Base-by-base conservation (phyloP, 2,329 filamentous ascomycete genomes). In the Monosporascus sp. region DNA sequence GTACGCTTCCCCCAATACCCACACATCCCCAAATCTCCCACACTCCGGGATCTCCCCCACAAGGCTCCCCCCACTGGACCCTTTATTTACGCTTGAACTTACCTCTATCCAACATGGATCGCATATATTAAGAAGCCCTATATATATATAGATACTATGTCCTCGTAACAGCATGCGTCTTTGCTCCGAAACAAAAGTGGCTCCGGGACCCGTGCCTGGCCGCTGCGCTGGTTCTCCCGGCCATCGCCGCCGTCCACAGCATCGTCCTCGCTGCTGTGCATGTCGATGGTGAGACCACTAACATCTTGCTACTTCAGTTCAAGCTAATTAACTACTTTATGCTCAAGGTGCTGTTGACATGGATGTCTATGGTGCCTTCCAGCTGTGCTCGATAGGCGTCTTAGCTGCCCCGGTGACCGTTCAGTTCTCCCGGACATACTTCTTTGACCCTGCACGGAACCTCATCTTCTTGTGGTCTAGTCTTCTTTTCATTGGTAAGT, bases 291-390 rank as follows among this genome's bases (percentile, higher is more conserved):
- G 59, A 69, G 79, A 62, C 22, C 25, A 6, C 47, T 6, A 6
- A 8, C 1, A 15, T 11, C 17, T 17, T 34, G 17, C 17, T 24
- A 15, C 7, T 36, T 41, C 8, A 27, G 45, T 20, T 18, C n/a
- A 20, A 24, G 6, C 34, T 44, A 15, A n/a, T 41, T 55, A 20
- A 52, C 36, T 39, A 20, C 25, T n/a, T 49, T 25, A 51, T 49
- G 11, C 1, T 54, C 24, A 52, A 85, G 83, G 71, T 49, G 84
- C 81, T 15, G 77, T 86, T 15, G 84, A 88, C 60, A 81, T 88
- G 78, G 85, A 88, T 58, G 72, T 88, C 3, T 88, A 80, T 52
- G 85, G 85, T 1, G 83, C 83, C 8, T 86, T 88, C 56, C 85
- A 88, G 57, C 65, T 87, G 0, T 88, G 84, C 54, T 76, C 84